Evolutionary conservation across 2,329 filamentous ascomycete genomes (phyloP).

Genomic region (Coccinonectria pachysandricola): DNA sequence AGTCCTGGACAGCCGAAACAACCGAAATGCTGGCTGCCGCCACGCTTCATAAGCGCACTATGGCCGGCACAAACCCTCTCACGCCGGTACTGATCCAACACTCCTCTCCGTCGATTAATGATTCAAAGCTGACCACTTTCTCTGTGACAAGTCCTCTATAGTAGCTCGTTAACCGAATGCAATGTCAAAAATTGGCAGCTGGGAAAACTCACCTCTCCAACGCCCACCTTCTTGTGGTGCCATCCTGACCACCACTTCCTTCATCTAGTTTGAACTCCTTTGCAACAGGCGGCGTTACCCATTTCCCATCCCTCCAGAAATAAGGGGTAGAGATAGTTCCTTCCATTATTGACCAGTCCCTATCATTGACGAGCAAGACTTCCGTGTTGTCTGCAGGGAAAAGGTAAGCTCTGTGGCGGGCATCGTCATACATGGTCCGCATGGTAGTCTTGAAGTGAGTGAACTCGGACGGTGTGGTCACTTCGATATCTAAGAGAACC

Average conservation of each 20-base stretch:
- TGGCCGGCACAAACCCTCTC: constrained; percentile 58
- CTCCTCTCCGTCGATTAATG: constrained; percentile 60
- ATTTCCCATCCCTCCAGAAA: constrained; percentile 60
- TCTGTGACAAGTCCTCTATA: constrained; percentile 55
- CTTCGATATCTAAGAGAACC: constrained; percentile 33
- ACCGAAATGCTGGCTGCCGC: no score
- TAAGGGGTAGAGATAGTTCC: constrained; percentile 76
- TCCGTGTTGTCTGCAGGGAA: constrained; percentile 45
- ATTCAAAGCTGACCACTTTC: constrained; percentile 45
- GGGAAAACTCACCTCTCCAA: constrained; percentile 45
- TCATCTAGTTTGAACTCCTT: constrained; percentile 22
- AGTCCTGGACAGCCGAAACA: no score
- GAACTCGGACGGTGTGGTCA: constrained; percentile 45
- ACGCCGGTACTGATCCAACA: constrained; percentile 88
- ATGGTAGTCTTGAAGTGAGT: constrained; percentile 81
- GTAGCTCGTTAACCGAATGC: no score
- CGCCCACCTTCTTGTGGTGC: constrained; percentile 77
- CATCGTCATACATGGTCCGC: constrained; percentile 60
- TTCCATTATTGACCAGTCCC: constrained; percentile 64
- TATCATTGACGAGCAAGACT: constrained; percentile 60
- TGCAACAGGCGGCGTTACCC: constrained; percentile 70
- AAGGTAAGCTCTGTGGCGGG: constrained; percentile 53
- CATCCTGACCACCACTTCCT: constrained; percentile 67
- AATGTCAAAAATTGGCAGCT: no score
- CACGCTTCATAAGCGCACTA: constrained; percentile 20